Evolutionary conservation across 164 flowering plant genomes (phyloP).

Genomic region (Aristolochia contorta): DNA sequence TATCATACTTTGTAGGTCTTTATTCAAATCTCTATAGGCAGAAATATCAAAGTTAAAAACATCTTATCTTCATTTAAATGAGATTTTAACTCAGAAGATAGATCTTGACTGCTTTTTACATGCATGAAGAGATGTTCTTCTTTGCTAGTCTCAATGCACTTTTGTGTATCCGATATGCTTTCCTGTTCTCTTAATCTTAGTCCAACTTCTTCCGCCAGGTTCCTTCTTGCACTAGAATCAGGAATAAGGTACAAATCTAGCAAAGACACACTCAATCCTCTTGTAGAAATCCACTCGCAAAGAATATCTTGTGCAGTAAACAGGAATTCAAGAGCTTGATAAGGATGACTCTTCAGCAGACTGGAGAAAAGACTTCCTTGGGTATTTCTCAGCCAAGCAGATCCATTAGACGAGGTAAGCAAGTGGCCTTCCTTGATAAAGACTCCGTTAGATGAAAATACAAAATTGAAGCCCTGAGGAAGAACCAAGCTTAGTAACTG

Average conservation of each 20-base stretch:
- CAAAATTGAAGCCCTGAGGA: conserved; percentile 45
- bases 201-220: conserved; percentile 56
- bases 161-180: conserved; percentile 25
- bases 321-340: conserved; percentile 36
- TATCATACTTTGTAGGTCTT: conserved; percentile 48
- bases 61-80: too few species aligned
- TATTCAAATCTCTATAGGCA: conserved; percentile 46
- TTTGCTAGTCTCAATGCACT: conserved; percentile 40
- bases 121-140: conserved; percentile 26
- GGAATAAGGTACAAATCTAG: conserved; percentile 54
- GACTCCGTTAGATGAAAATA: conserved; percentile 27
- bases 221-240: conserved; percentile 33
- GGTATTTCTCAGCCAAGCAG: conserved; percentile 55
- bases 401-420: conserved; percentile 32
- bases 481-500: conserved; percentile 72
- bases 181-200: conserved; percentile 68
- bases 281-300: conserved; percentile 67
- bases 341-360: conserved; percentile 29
- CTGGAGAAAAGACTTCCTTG: conserved; percentile 38
- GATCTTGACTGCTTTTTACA: conserved; percentile 20
- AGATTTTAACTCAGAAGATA: conserved; percentile 7
- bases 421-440: conserved; percentile 49
- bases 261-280: conserved; percentile 79
- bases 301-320: conserved; percentile 58
- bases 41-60: conserved; percentile 25